Percentiles rank a stretch among this genome's conserved stretches.
Evolutionary conservation across 1,139 yeast genomes (phyloP).

Genomic region (Geotrichum histeridarum): DNA sequence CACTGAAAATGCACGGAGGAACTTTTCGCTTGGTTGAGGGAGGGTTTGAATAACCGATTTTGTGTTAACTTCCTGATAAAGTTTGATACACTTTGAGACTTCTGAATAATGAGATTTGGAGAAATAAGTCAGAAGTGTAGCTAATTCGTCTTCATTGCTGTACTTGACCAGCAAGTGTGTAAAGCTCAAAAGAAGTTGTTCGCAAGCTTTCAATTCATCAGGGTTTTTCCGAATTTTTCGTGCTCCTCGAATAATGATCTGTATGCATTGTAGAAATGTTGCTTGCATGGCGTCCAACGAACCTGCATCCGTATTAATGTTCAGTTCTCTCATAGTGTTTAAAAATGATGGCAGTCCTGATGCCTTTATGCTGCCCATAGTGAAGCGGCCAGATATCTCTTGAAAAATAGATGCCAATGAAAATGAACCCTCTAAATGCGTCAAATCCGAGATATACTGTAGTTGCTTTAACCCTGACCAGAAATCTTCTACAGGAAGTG

Average conservation of each 20-base stretch:
- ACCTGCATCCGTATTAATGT: neutral
- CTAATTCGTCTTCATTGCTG: neutral
- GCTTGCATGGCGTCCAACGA: neutral
- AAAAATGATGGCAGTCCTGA: neutral
- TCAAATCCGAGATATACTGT: neutral
- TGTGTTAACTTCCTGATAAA: neutral
- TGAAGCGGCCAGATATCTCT: neutral
- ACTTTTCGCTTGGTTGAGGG: neutral
- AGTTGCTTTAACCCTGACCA: neutral
- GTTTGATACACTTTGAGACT: neutral
- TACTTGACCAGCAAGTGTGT: neutral
- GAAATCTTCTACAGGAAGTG: neutral
- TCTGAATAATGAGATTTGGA: neutral
- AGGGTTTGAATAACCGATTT: neutral
- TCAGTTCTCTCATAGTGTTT: neutral
- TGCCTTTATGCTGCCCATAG: neutral
- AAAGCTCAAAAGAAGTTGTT: neutral
- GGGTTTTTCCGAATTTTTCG: neutral
- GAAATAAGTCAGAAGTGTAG: neutral
- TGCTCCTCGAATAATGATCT: neutral
- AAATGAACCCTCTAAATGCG: neutral
- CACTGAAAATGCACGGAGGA: neutral
- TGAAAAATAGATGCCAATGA: neutral
- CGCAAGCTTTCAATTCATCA: neutral
- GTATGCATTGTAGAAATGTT: neutral